Conservation (phyloP, 345 rosid species). For the Mallotus nudiflorus region DNA sequence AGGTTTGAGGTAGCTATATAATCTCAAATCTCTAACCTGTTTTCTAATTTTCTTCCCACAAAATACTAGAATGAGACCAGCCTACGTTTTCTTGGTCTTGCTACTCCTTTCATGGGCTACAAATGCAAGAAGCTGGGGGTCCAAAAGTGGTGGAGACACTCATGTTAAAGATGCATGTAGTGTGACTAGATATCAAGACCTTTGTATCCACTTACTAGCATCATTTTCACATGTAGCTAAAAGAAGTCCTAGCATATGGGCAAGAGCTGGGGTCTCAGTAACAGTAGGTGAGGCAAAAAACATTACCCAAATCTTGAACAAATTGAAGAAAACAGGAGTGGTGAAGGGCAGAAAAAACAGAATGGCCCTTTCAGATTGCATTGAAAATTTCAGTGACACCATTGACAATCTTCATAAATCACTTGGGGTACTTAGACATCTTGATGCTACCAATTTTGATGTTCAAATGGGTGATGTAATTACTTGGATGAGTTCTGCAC, state of each 20-base stretch:
- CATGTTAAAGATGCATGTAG: conserved; percentile 74
- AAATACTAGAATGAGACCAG: background rate
- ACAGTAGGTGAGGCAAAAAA: conserved; percentile 55
- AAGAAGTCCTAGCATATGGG: conserved; percentile 74
- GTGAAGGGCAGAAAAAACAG: conserved; percentile 35
- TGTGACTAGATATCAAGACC: conserved; percentile 59
- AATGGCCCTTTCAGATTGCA: conserved; percentile 65
- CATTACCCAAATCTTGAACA: conserved; percentile 28
- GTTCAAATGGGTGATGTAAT: conserved; percentile 58
- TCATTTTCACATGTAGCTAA: conserved; percentile 60
- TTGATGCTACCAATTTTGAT: conserved; percentile 47
- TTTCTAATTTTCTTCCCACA: background rate
- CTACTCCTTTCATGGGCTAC: conserved; percentile 32
- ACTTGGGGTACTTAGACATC: conserved; percentile 49
- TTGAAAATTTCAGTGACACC: conserved; percentile 54
- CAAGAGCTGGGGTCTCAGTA: conserved; percentile 83
- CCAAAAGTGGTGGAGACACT: background rate
- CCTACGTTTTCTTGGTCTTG: conserved; percentile 11
- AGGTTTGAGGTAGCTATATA: no score
- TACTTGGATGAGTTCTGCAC: conserved; percentile 71
- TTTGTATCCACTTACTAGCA: conserved; percentile 61
- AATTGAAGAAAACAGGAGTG: conserved; percentile 24
- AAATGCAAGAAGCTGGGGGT: background rate
- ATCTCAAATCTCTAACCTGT: background rate
- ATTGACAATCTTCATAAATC: conserved; percentile 66